Conservation (phyloP, 768 basidiomycete genomes). For the Amanita exitialis region DNA sequence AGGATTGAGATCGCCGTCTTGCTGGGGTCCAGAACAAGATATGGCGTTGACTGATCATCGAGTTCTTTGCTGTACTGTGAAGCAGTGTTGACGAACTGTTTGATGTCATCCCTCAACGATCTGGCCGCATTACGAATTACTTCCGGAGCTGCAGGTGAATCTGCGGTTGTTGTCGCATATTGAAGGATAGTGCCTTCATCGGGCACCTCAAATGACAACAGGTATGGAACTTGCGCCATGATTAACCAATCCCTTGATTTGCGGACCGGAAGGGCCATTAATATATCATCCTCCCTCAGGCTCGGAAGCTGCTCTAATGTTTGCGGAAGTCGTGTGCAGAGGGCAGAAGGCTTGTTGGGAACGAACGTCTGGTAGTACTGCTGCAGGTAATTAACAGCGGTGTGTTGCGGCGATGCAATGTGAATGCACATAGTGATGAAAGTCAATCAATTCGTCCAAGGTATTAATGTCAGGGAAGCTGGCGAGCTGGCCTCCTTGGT, state of each 20-base stretch:
- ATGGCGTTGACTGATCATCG: slow-evolving; percentile 20
- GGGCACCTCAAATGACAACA: slow-evolving; percentile 17
- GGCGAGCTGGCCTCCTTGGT: slow-evolving; percentile 9
- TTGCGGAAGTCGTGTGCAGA: slow-evolving; percentile 15
- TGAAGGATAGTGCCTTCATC: slow-evolving; percentile 15
- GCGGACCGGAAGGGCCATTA: slow-evolving; percentile 16
- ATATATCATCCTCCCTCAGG: slow-evolving; percentile 12
- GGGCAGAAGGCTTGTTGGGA: slow-evolving; percentile 20
- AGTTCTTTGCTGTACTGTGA: slow-evolving; percentile 13
- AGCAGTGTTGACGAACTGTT: slow-evolving; percentile 11
- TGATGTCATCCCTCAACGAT: slow-evolving; percentile 14
- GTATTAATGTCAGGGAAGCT: slow-evolving; percentile 18
- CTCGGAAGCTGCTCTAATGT: slow-evolving; percentile 12
- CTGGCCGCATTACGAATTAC: background rate
- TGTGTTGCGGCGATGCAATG: slow-evolving; percentile 22
- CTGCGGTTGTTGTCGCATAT: slow-evolving; percentile 12
- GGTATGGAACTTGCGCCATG: slow-evolving; percentile 19
- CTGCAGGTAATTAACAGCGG: slow-evolving; percentile 23
- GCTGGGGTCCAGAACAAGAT: slow-evolving; percentile 18
- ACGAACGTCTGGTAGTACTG: slow-evolving; percentile 24
- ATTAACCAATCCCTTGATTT: slow-evolving; percentile 16
- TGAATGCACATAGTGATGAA: slow-evolving; percentile 23
- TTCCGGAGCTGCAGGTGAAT: slow-evolving; percentile 4
- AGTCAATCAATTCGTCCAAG: slow-evolving; percentile 16
- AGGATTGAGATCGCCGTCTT: slow-evolving; percentile 18